Percentiles rank a stretch among this genome's conserved stretches.
phyloP scores from a whole-genome alignment of 148 eudicot species.

The Rhododendron molle region DNA sequence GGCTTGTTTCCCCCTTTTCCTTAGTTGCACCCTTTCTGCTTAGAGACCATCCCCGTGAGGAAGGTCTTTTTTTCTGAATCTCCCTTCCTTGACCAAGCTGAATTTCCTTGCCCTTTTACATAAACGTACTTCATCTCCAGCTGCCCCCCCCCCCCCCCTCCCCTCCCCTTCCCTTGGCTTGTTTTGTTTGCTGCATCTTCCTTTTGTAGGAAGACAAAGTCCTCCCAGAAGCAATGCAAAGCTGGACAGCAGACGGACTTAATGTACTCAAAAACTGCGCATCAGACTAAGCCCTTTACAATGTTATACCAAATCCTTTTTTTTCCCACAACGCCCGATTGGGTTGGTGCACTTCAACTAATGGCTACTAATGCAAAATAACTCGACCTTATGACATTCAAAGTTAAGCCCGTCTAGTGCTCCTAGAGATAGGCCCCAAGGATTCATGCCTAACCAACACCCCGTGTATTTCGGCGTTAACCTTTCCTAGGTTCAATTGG shows the following conservation, averaged over 20 bases:
- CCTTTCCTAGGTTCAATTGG: not conserved
- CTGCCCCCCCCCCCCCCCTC: not conserved
- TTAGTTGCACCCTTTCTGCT: not conserved
- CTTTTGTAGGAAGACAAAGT: too few species aligned
- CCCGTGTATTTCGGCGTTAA: not conserved
- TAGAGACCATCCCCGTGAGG: not conserved
- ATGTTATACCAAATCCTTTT: not conserved
- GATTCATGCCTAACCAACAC: not conserved
- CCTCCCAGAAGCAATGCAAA: not conserved
- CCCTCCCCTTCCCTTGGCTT: not conserved
- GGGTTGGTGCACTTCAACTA: not conserved
- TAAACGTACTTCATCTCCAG: not conserved
- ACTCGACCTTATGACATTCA: not conserved
- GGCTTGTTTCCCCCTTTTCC: not conserved
- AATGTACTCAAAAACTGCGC: not conserved
- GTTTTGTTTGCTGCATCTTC: not conserved
- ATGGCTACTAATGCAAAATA: not conserved
- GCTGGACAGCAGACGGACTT: not conserved
- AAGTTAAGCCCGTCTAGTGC: not conserved
- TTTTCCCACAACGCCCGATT: not conserved
- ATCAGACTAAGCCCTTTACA: not conserved
- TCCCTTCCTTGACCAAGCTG: not conserved
- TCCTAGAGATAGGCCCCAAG: not conserved
- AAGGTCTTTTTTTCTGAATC: not conserved
- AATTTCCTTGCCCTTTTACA: not conserved